Conservation (phyloP, 768 basidiomycete genomes). For the Psilocybe cubensis region DNA sequence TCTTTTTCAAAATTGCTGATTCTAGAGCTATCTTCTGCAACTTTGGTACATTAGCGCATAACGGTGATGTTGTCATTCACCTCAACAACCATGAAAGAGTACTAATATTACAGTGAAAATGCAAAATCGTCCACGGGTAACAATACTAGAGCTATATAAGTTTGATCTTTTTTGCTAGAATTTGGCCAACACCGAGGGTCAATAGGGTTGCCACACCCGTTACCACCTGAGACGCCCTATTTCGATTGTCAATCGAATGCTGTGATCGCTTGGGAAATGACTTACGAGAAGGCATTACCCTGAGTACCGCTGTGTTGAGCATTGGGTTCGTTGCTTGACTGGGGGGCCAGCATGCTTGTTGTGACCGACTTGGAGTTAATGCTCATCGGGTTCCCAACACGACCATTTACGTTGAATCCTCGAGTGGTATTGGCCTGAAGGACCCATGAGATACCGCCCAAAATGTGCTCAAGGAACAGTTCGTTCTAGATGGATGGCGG, state of each 20-base stretch:
- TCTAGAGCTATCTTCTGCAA: neutral
- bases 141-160: neutral
- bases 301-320: slow-evolving; percentile 4
- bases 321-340: neutral
- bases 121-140: neutral
- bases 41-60: neutral
- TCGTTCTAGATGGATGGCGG: slow-evolving; percentile 48
- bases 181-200: neutral
- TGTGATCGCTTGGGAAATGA: neutral
- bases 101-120: neutral
- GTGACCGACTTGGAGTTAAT: neutral
- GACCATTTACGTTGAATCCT: slow-evolving; percentile 61
- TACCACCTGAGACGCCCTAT: neutral
- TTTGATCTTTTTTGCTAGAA: neutral
- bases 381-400: slow-evolving; percentile 52
- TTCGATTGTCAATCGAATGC: neutral
- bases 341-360: neutral
- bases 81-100: neutral
- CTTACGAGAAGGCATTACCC: slow-evolving; percentile 7
- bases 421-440: slow-evolving; percentile 71
- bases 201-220: neutral
- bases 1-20: neutral
- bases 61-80: neutral
- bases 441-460: slow-evolving; percentile 77
- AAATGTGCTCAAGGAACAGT: slow-evolving; percentile 71